Evolutionary conservation across 2,329 filamentous ascomycete species (phyloP).

Genomic region (Stemphylium vesicarium): DNA sequence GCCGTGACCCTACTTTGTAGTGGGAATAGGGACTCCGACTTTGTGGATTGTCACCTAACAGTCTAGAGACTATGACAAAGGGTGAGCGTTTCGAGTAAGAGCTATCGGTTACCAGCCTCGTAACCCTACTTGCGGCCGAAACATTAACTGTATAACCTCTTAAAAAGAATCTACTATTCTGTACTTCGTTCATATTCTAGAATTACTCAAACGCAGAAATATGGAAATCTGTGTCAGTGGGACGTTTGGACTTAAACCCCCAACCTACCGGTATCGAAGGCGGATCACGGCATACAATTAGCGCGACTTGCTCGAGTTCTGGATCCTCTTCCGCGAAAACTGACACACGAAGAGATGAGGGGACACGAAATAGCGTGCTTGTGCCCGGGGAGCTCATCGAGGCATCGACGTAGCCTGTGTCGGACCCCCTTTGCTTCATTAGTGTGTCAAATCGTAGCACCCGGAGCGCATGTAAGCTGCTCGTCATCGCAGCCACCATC

Average conservation of each 20-base stretch:
- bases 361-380: neutral
- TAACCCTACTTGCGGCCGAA: no score
- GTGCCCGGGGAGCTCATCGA: neutral
- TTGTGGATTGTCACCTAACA: no score
- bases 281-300: neutral
- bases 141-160: no score
- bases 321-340: neutral
- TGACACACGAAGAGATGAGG: neutral
- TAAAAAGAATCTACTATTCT: no score
- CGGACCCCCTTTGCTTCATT: neutral
- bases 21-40: no score
- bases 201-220: neutral
- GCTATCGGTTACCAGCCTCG: no score
- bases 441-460: neutral
- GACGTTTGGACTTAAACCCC: neutral
- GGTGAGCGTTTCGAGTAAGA: no score
- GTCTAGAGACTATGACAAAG: no score
- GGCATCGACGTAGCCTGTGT: conserved; percentile 15
- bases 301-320: neutral
- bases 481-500: no score
- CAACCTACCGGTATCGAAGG: neutral
- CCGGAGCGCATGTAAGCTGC: neutral
- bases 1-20: no score
- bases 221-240: neutral
- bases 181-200: no score